Evolutionary conservation across 2,329 filamentous ascomycete genomes (phyloP), one percentile per base, ranked within the genome.

Genomic region (Colletotrichum scovillei): DNA sequence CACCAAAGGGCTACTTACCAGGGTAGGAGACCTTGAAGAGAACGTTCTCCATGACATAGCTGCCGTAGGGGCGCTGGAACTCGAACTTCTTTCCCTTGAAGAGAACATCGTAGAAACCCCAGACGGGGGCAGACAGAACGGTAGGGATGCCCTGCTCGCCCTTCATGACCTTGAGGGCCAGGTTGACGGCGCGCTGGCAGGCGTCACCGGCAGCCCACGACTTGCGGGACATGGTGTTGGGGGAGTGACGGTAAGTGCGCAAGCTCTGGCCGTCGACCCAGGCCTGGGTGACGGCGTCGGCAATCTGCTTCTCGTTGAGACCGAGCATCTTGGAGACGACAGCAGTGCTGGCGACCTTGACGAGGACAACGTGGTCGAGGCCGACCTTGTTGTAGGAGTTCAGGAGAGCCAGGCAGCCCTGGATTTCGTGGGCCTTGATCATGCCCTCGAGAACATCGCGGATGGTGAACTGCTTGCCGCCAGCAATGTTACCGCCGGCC

Each of bases 31-130:
- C 97, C 91, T 99, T 99, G 93, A 99, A 99, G 76, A 99, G 92
- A 74, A 99, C 95, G 81, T 98, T 99, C 91, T 99, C 97, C 97
- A 99, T 99, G 77, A 99, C 97, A 84, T 99, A 99, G 88, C 94
- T 97, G 82, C 95, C 96, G 82, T 99, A 99, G 72, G 93, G 92
- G 75, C 97, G 92, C 89, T 98, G 96, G 90, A 98, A 99, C 84
- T 95, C 88, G 83, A 99, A 99, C 85, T 94, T 94, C 80, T 97
- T 95, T 86, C 95, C 95, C 88, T 95, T 94, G 90, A 98, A 99
- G 76, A 97, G 90, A 76, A 98, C 95, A 82, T 99, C 97, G 86
- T 99, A 99, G 90, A 98, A 99, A 73, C 97, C 97, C 97, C 97
- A 99, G 72, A 92, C 92, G 49, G 95, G 95, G 11, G 96, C 95